Conservation (phyloP, 140 eudicot species). For the Erigeron philadelphicus region DNA sequence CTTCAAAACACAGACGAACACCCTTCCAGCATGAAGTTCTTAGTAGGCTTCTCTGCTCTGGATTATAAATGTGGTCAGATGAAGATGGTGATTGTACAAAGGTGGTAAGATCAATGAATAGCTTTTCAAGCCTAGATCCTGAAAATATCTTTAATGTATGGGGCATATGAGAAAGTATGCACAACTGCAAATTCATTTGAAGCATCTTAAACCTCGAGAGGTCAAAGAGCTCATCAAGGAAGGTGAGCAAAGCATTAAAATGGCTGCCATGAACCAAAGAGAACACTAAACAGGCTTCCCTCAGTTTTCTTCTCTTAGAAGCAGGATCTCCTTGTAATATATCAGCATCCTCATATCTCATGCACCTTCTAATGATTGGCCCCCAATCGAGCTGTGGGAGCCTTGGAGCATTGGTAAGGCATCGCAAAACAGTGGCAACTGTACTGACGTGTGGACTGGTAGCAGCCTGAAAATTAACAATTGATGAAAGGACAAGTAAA, state of each 20-base stretch:
- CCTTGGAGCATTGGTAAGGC: slow-evolving; percentile 79
- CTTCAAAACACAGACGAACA: slow-evolving; percentile 50
- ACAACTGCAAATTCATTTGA: slow-evolving; percentile 60
- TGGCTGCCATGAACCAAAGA: slow-evolving; percentile 64
- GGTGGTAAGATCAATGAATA: slow-evolving; percentile 55
- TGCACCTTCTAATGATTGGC: slow-evolving; percentile 67
- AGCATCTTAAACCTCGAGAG: slow-evolving; percentile 68
- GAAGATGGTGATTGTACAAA: slow-evolving; percentile 48
- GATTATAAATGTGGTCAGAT: slow-evolving; percentile 33
- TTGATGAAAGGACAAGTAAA: background rate
- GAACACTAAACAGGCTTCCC: slow-evolving; percentile 64
- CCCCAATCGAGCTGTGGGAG: slow-evolving; percentile 85
- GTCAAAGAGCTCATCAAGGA: slow-evolving; percentile 75
- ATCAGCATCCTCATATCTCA: slow-evolving; percentile 58
- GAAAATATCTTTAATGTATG: slow-evolving; percentile 64
- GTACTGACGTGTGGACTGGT: slow-evolving; percentile 42
- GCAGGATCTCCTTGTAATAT: slow-evolving; percentile 28
- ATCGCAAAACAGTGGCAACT: slow-evolving; percentile 48
- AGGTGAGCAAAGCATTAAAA: slow-evolving; percentile 53
- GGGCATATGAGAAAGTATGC: slow-evolving; percentile 52
- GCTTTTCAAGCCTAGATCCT: slow-evolving; percentile 57
- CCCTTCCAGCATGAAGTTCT: slow-evolving; percentile 82
- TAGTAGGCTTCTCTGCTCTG: slow-evolving; percentile 42
- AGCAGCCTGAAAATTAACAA: slow-evolving; percentile 38
- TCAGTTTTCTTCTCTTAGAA: slow-evolving; percentile 38